Evolutionary conservation across 176 grass and related monocot species (phyloP), one percentile per base, ranked within the genome.

Genomic region (Panicum miliaceum): DNA sequence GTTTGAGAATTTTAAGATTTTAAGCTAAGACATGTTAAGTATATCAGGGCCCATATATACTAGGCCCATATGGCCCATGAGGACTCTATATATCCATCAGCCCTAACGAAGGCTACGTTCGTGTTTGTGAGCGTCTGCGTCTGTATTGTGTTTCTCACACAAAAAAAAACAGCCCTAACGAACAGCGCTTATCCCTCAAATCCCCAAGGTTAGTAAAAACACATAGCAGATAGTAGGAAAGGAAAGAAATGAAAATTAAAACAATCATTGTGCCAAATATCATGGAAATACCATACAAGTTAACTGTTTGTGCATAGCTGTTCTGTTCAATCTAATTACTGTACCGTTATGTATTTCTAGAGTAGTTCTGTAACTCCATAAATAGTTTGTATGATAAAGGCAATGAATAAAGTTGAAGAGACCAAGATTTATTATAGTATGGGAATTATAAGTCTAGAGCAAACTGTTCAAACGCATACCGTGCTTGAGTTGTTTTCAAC

Each of bases 401-500:
- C 37, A 36, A 56, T 22, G 38, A 56, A 54, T 54, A 67, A 75
- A 32, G 20, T 87, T 46, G 42, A 60, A 80, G 22, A 40, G 53
- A 71, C 25, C 54, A 20, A 38, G 6, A 32, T 4, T 37, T 71
- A 50, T 47, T 6, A 27, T 47, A 13, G 4, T 48, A 27, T 38
- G 5, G 7, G 13, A 38, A 64, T 23, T 45, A 58, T 56, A 59
- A 25, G 12, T 85, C 78, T 18, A 86, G 32, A 11, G 81, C 36
- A 54, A 53, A 53, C 20, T 87, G 54, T 46, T 67, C 36, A 81
- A 81, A 53, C 58, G 12, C 86, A 46, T 94, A 98, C 96, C 29
- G 89, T 98, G 85, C 96, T 95, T 5, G 93, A 98, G 83, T 93
- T 98, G 77, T 92, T 91, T 88, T 98, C 93, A 81, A 98, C 88